Conservation (phyloP, 768 basidiomycete species). For the Pleurotus ostreatus region DNA sequence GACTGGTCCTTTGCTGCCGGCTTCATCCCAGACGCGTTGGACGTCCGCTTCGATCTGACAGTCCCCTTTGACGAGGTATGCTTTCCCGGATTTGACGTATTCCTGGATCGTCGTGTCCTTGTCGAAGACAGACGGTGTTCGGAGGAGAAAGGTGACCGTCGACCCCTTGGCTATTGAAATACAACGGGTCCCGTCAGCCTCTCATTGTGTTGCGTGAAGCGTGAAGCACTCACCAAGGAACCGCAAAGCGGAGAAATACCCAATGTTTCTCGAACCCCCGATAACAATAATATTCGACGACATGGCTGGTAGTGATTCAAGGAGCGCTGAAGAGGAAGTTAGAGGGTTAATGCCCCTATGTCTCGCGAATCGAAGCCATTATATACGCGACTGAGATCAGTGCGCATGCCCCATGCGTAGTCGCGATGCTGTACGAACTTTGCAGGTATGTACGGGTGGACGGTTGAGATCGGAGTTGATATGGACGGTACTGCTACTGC, state of each 20-base stretch:
- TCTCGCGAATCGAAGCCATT: too few relatives aligned
- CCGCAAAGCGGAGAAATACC: slow-evolving; percentile 44
- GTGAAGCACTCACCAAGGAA: slow-evolving; percentile 35
- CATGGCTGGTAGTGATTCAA: not conserved
- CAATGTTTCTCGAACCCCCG: slow-evolving; percentile 56
- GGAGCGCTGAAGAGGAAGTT: too few relatives aligned
- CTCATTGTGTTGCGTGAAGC: too few relatives aligned
- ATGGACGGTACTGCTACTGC: too few relatives aligned
- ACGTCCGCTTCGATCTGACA: slow-evolving; percentile 52
- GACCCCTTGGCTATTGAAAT: slow-evolving; percentile 44
- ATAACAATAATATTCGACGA: slow-evolving; percentile 26
- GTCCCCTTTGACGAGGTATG: slow-evolving; percentile 56
- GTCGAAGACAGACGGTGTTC: slow-evolving; percentile 49
- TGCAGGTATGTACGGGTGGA: too few relatives aligned
- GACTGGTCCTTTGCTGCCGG: slow-evolving; percentile 28
- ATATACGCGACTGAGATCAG: too few relatives aligned
- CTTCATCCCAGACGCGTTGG: slow-evolving; percentile 43
- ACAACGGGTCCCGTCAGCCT: too few relatives aligned
- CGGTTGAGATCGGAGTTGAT: too few relatives aligned
- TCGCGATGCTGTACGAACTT: too few relatives aligned
- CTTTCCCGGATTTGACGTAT: slow-evolving; percentile 47
- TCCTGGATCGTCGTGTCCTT: slow-evolving; percentile 46
- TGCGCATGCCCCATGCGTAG: too few relatives aligned
- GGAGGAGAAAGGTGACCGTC: slow-evolving; percentile 61
- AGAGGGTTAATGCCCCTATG: too few relatives aligned